Percentiles rank a stretch among this genome's conserved stretches.
Conservation (phyloP, 768 basidiomycete genomes). For the Collybia nuda region DNA sequence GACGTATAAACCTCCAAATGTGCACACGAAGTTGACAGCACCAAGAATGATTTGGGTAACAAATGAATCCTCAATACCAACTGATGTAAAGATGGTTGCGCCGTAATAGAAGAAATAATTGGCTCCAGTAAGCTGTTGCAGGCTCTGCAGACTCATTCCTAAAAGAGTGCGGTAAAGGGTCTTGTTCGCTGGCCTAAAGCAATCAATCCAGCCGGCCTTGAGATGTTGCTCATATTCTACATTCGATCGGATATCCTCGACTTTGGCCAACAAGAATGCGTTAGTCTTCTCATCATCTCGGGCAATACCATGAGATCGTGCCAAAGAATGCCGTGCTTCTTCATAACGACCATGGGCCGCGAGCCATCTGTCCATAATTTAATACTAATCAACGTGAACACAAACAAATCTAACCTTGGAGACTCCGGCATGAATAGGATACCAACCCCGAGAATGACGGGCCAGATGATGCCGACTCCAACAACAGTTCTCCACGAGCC, state of each 20-base stretch:
- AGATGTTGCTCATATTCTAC: slow-evolving; percentile 47
- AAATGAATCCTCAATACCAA: slow-evolving; percentile 67
- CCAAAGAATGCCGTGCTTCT: slow-evolving; percentile 48
- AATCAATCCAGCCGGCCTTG: slow-evolving; percentile 64
- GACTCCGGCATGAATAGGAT: slow-evolving; percentile 74
- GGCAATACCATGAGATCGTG: slow-evolving; percentile 48
- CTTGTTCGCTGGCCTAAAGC: slow-evolving; percentile 57
- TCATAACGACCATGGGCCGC: slow-evolving; percentile 44
- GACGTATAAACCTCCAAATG: slow-evolving; percentile 71
- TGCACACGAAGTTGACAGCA: slow-evolving; percentile 69
- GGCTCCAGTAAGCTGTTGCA: slow-evolving; percentile 73
- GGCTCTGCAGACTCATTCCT: slow-evolving; percentile 63
- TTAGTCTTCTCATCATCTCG: slow-evolving; percentile 34
- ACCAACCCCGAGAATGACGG: slow-evolving; percentile 57
- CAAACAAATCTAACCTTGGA: slow-evolving; percentile 35
- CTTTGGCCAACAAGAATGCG: slow-evolving; percentile 43
- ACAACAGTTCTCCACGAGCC: slow-evolving; percentile 65
- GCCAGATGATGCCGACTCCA: slow-evolving; percentile 63
- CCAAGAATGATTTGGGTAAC: slow-evolving; percentile 77
- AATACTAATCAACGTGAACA: not conserved
- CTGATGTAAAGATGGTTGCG: slow-evolving; percentile 65
- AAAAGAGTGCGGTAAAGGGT: slow-evolving; percentile 63
- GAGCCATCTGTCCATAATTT: slow-evolving; percentile 45
- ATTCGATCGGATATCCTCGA: slow-evolving; percentile 54
- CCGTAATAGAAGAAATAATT: slow-evolving; percentile 72